Conservation (phyloP, 176 grass and related monocot species). For the Carex pumila region DNA sequence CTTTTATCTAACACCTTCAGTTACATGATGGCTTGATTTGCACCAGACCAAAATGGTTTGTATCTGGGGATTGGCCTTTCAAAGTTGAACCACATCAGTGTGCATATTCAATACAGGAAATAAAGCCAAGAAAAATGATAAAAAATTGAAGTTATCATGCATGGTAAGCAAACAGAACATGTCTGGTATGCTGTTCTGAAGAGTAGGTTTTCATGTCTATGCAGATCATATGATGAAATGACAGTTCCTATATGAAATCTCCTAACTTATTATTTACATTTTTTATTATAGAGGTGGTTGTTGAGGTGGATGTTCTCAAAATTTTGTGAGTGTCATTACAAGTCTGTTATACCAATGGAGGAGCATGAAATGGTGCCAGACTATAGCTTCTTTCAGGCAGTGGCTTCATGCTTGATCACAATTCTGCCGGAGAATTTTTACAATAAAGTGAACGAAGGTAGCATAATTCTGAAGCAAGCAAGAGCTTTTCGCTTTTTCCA, state of each 20-base stretch:
- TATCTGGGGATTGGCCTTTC: neutral
- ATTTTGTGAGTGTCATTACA: slow-evolving; percentile 36
- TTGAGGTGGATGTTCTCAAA: slow-evolving; percentile 34
- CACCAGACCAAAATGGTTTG: neutral
- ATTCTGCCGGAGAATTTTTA: slow-evolving; percentile 35
- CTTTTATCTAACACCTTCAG: neutral
- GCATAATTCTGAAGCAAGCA: slow-evolving; percentile 34
- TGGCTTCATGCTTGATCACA: slow-evolving; percentile 15
- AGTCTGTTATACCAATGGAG: slow-evolving; percentile 15
- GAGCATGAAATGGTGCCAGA: slow-evolving; percentile 42
- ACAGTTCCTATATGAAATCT: neutral
- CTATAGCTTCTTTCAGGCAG: slow-evolving; percentile 26
- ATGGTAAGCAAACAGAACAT: neutral
- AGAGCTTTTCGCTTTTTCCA: slow-evolving; percentile 38
- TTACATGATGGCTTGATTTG: neutral
- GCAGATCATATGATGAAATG: neutral
- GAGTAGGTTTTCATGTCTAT: neutral
- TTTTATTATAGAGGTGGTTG: slow-evolving; percentile 26
- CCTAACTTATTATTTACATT: neutral
- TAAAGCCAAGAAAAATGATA: neutral
- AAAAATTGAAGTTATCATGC: neutral
- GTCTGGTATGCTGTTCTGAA: neutral
- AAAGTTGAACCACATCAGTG: neutral
- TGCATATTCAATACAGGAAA: neutral
- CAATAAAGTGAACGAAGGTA: slow-evolving; percentile 33